Base-by-base conservation (phyloP, 495 filamentous ascomycete genomes). In the Xylaria telfairii region DNA sequence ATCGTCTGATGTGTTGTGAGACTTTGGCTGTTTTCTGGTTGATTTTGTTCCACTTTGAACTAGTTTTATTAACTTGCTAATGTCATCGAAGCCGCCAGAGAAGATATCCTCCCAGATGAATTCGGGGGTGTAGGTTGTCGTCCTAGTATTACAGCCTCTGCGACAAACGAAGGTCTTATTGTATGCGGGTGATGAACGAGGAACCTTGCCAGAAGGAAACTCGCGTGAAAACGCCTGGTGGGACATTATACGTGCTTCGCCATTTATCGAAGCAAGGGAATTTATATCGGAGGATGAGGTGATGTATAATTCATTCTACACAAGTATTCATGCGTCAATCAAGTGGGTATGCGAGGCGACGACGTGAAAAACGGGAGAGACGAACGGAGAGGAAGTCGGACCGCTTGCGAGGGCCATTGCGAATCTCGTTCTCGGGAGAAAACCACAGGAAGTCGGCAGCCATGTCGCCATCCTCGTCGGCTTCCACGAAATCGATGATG, bases 121-220 rank as follows among this genome's bases (percentile, higher is more conserved):
- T 75, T 98, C 96, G 5, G 94, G 89, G 0, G 96, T 98, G 77
- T 98, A 99, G 42, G 91, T 93, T 37, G 93, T 90, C 37, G 94
- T 97, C 41, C 92, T 82, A 5, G 93, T 92, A 76, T 94, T 96
- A 72, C 93, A 95, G 5, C 93, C 96, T 77, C 95, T 85, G 34
- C 95, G 90, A 77, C 96, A 98, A 60, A 98, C 83, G 75, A 98
- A 97, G 32, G 92, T 89, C 80, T 97, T 98, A 73, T 93, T 94
- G 75, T 87, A 91, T 73, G 96, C 92, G 41, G 87, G 87, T 8
- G 92, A 91, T 62, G 84, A 88, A 70, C 90, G 89, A 3, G 93
- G 90, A 2, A 97, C 85, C 67, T 87, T 90, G 60, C 96, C 95
- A 56, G 77, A 87, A 2, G 96, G 94, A 77, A 95, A 96, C 73